Evolutionary conservation across 2,329 filamentous ascomycete genomes (phyloP).

Genomic region (Neofusicoccum parvum): DNA sequence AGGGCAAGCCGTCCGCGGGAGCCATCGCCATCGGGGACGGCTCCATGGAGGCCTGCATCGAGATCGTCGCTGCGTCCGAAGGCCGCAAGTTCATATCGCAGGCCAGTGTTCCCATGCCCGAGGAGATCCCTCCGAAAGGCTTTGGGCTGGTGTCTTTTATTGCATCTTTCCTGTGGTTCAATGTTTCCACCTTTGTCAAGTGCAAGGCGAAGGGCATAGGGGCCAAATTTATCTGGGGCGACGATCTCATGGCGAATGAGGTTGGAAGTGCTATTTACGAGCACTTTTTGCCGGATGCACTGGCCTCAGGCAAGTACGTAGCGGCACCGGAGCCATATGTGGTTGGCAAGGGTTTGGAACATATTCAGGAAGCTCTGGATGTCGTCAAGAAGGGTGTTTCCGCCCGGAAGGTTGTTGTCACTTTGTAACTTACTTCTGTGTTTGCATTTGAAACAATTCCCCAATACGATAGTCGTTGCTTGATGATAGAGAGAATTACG

Average conservation of each 20-base stretch:
- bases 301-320: constrained; percentile 22
- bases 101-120: not conserved
- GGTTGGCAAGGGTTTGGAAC: constrained; percentile 22
- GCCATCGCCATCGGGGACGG: too few relatives aligned
- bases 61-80: not conserved
- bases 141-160: not conserved
- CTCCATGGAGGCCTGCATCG: not conserved
- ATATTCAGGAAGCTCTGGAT: constrained; percentile 24
- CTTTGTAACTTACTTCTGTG: not conserved
- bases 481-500: too few relatives aligned
- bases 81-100: not conserved
- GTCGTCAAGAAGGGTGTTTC: constrained; percentile 25
- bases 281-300: constrained; percentile 23
- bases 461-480: too few relatives aligned
- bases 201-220: not conserved
- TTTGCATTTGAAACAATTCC: too few relatives aligned
- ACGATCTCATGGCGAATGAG: not conserved
- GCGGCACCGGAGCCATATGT: constrained; percentile 25
- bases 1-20: not conserved
- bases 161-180: not conserved
- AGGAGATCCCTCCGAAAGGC: not conserved
- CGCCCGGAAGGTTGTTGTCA: constrained; percentile 26
- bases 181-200: not conserved
- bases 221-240: not conserved
- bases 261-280: not conserved